Percentiles rank a stretch among this genome's conserved stretches.
These are phyloP conservation scores for Cryphonectria japonica DNA, from an alignment of 2,329 filamentous ascomycete genomes.

Conservation along the genomic window DNA sequence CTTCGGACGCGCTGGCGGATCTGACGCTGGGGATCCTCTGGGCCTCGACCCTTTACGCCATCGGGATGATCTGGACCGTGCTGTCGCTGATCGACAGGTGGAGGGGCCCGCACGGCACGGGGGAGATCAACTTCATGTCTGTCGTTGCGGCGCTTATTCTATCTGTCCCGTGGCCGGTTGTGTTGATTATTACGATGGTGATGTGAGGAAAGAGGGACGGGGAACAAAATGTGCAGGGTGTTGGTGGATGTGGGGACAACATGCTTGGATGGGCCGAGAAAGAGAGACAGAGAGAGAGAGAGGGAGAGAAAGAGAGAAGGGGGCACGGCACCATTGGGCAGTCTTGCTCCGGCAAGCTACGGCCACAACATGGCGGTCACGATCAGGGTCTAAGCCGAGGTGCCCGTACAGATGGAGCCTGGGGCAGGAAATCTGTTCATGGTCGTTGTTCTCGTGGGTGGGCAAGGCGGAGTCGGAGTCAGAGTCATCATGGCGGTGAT, in stretches of 20 bases:
- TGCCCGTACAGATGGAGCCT: not conserved
- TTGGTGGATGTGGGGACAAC: not conserved
- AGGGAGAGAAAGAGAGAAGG: not conserved
- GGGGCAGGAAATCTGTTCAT: not conserved
- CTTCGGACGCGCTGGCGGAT: conserved; percentile 28
- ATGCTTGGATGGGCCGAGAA: not conserved
- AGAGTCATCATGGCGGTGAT: not conserved
- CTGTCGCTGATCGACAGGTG: conserved; percentile 35
- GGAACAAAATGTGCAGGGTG: not conserved
- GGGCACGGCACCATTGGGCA: not conserved
- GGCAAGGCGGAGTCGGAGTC: not conserved
- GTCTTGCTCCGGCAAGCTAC: not conserved
- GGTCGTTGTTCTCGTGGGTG: not conserved
- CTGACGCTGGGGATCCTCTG: conserved; percentile 32
- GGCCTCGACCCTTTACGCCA: conserved; percentile 31
- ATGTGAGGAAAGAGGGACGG: not conserved
- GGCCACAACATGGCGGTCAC: not conserved
- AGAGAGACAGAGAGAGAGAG: not conserved
- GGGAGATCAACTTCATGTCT: conserved; percentile 28
- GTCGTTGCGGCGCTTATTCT: conserved; percentile 32
- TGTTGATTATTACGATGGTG: conserved; percentile 29
- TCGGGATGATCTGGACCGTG: conserved; percentile 35
- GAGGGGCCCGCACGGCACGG: conserved; percentile 34
- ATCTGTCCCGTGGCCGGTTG: conserved; percentile 32
- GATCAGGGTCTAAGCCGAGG: not conserved